Evolutionary conservation across 768 basidiomycete genomes (phyloP).

Genomic region (Hysterangium stoloniferum): DNA sequence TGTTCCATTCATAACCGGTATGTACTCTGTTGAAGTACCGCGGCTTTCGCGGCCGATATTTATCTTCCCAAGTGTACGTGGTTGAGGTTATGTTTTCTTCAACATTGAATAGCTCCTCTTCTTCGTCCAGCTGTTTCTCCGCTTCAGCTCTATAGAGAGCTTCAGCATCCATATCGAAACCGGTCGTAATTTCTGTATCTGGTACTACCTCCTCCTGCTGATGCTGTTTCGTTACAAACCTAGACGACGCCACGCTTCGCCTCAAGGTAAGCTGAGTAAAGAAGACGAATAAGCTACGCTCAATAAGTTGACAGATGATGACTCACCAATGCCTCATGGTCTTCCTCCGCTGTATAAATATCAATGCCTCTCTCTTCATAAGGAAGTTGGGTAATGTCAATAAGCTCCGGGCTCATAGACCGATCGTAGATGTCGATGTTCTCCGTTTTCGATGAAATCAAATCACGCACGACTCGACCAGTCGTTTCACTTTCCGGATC

Average conservation of each 20-base stretch:
- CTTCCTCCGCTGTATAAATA: conserved; percentile 62
- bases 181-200: conserved; percentile 36
- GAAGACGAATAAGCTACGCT: background rate
- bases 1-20: conserved; percentile 99
- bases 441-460: conserved; percentile 32
- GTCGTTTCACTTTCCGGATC: conserved; percentile 27
- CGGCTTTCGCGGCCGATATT: conserved; percentile 94
- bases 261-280: conserved; percentile 63
- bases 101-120: conserved; percentile 91
- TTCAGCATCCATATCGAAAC: conserved; percentile 78
- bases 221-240: conserved; percentile 79
- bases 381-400: conserved; percentile 63
- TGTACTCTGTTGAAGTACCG: conserved; percentile 98
- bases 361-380: conserved; percentile 78
- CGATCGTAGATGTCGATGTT: conserved; percentile 75
- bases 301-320: conserved; percentile 10
- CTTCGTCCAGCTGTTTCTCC: conserved; percentile 88
- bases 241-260: conserved; percentile 71
- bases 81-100: conserved; percentile 86
- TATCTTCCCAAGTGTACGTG: conserved; percentile 97
- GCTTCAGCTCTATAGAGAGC: conserved; percentile 87
- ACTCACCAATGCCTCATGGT: conserved; percentile 57
- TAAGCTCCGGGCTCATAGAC: conserved; percentile 76
- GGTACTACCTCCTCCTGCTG: conserved; percentile 37
- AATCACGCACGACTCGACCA: conserved; percentile 27